phyloP scores from a whole-genome alignment of 1,284 basidiomycete genomes.

The Cronartium quercuum region DNA sequence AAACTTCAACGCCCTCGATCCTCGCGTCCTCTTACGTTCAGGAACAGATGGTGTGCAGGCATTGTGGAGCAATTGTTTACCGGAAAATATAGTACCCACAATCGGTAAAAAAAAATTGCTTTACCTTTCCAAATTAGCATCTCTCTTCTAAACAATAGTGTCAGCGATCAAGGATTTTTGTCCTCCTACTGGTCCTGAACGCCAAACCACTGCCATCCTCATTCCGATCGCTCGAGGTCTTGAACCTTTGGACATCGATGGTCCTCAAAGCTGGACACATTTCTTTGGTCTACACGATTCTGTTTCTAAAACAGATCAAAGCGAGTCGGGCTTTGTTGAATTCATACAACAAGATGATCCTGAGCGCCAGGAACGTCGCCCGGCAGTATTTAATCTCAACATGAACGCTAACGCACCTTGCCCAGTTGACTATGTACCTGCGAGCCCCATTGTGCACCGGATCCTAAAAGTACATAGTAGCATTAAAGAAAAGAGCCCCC shows the following conservation, averaged over 20 bases:
- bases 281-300: constrained; percentile 2
- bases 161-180: constrained; percentile 26
- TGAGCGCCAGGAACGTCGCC: neutral
- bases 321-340: constrained; percentile 13
- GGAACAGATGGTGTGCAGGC: no score
- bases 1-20: neutral
- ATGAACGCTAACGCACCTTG: constrained; percentile 12
- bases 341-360: neutral
- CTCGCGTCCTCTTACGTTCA: neutral
- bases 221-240: constrained; percentile 18
- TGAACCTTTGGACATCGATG: constrained; percentile 17
- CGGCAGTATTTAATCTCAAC: constrained; percentile 8
- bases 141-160: no score
- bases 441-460: no score
- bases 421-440: constrained; percentile 24
- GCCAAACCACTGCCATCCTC: constrained; percentile 16
- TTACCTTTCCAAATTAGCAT: no score
- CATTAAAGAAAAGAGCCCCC: no score
- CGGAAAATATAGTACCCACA: no score
- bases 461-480: no score
- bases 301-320: neutral
- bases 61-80: neutral
- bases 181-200: constrained; percentile 12
- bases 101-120: neutral
- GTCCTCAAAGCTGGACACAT: neutral